A percentile compares a stretch with the other conserved stretches of the same genome.
Evolutionary conservation across 208 protist genomes (phyloP).

Genomic region (Leptomonas seymouri): DNA sequence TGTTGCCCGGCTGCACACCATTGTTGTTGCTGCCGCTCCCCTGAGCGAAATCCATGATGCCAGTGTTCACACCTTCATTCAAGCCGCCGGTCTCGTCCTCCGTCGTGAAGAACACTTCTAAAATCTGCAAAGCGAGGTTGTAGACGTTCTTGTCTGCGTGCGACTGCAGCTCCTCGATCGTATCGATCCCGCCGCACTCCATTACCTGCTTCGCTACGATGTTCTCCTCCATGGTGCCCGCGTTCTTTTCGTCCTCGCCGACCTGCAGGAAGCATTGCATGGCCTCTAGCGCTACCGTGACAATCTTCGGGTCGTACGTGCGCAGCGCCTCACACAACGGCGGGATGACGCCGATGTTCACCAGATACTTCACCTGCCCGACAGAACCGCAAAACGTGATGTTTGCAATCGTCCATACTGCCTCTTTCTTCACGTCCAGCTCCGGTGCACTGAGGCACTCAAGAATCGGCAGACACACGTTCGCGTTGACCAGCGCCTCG

Average conservation of each 20-base stretch:
- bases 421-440: constrained; percentile 98
- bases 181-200: constrained; percentile 93
- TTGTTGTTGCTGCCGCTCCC: constrained; percentile 14
- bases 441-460: constrained; percentile 85
- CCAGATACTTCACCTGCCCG: constrained; percentile 92
- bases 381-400: constrained; percentile 91
- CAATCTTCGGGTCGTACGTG: constrained; percentile 90
- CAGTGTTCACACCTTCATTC: constrained; percentile 13
- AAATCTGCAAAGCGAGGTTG: constrained; percentile 91
- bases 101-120: constrained; percentile 91
- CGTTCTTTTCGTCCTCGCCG: constrained; percentile 58
- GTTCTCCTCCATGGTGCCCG: constrained; percentile 52
- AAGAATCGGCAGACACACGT: constrained; percentile 94
- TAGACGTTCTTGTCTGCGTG: constrained; percentile 96
- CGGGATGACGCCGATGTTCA: constrained; percentile 88
- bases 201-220: constrained; percentile 82
- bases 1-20: constrained; percentile 17
- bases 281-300: constrained; percentile 96
- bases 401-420: constrained; percentile 98
- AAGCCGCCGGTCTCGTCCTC: constrained; percentile 43
- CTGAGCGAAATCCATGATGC: constrained; percentile 31
- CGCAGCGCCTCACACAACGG: constrained; percentile 94
- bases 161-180: constrained; percentile 95
- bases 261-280: constrained; percentile 96
- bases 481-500: constrained; percentile 87